Percentiles rank a stretch among this genome's conserved stretches.
phyloP scores from a whole-genome alignment of 2,329 filamentous ascomycete species.

The Neoarthrinium moseri region DNA sequence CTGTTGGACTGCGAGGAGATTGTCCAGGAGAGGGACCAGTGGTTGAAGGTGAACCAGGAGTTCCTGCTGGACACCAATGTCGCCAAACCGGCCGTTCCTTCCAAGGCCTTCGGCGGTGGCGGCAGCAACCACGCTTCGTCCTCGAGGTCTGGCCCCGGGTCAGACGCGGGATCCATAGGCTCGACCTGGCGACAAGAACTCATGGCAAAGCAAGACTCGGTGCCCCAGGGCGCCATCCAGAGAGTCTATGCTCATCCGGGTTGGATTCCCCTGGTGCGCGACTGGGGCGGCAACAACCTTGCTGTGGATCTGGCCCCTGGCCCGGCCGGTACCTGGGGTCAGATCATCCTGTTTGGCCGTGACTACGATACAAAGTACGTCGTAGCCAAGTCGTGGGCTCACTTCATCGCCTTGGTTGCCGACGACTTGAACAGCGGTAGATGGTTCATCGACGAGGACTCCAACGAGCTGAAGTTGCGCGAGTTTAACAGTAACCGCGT shows the following conservation, averaged over 20 bases:
- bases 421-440: constrained; percentile 90
- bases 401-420: constrained; percentile 81
- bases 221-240: constrained; percentile 82
- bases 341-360: constrained; percentile 93
- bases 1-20: constrained; percentile 97
- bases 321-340: constrained; percentile 87
- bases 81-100: constrained; percentile 61
- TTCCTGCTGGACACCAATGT: constrained; percentile 66
- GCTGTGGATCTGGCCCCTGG: constrained; percentile 91
- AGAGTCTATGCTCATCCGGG: constrained; percentile 90
- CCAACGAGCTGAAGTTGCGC: constrained; percentile 83
- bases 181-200: constrained; percentile 83
- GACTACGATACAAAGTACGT: constrained; percentile 99
- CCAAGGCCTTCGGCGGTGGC: constrained; percentile 70
- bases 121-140: constrained; percentile 66
- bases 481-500: constrained; percentile 89
- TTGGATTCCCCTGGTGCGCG: constrained; percentile 94
- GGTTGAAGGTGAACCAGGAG: constrained; percentile 89
- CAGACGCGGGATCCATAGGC: constrained; percentile 47
- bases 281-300: constrained; percentile 98
- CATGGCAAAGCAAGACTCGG: constrained; percentile 78
- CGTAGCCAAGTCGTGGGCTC: constrained; percentile 85
- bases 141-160: constrained; percentile 57
- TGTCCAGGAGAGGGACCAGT: constrained; percentile 95
- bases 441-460: constrained; percentile 91